These are phyloP conservation scores for Bipolaris cookei DNA, from an alignment of 2,329 filamentous ascomycete genomes.

Conservation along the genomic window DNA sequence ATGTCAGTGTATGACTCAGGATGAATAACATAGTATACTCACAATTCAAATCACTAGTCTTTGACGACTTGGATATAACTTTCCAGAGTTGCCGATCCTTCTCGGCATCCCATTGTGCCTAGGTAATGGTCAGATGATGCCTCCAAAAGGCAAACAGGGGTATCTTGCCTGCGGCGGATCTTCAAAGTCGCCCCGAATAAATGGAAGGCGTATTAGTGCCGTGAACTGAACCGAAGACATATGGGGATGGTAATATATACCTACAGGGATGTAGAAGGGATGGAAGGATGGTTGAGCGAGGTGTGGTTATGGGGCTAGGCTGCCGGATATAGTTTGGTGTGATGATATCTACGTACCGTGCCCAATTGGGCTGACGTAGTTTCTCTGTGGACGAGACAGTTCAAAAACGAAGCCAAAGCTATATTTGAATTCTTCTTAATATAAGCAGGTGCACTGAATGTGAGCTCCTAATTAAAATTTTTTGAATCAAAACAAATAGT, in stretches of 20 bases:
- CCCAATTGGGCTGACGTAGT: not conserved
- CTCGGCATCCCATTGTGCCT: slow-evolving; percentile 85
- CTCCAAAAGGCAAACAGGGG: not conserved
- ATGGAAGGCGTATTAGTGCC: slow-evolving; percentile 88
- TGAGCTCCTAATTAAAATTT: rapidly evolving
- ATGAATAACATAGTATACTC: slow-evolving; percentile 28
- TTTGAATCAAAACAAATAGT: not conserved
- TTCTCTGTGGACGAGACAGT: not conserved
- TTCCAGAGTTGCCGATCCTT: slow-evolving; percentile 93
- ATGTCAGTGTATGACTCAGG: not conserved
- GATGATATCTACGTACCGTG: slow-evolving; percentile 14
- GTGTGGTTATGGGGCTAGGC: slow-evolving; percentile 17
- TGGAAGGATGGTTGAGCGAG: slow-evolving; percentile 8
- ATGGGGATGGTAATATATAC: not conserved
- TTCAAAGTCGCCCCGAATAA: slow-evolving; percentile 83
- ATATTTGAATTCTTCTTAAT: not conserved
- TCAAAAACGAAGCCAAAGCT: not conserved
- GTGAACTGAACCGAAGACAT: slow-evolving; percentile 60
- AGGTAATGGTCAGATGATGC: slow-evolving; percentile 16
- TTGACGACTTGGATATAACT: slow-evolving; percentile 80
- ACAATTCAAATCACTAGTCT: slow-evolving; percentile 87
- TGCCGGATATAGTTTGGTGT: slow-evolving; percentile 20
- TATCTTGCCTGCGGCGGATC: slow-evolving; percentile 80
- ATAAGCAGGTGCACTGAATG: not conserved
- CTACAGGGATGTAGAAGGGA: slow-evolving; percentile 3